These are phyloP conservation scores for Sistotremastrum suecicum DNA, from an alignment of 768 basidiomycete species.

Conservation along the genomic window DNA sequence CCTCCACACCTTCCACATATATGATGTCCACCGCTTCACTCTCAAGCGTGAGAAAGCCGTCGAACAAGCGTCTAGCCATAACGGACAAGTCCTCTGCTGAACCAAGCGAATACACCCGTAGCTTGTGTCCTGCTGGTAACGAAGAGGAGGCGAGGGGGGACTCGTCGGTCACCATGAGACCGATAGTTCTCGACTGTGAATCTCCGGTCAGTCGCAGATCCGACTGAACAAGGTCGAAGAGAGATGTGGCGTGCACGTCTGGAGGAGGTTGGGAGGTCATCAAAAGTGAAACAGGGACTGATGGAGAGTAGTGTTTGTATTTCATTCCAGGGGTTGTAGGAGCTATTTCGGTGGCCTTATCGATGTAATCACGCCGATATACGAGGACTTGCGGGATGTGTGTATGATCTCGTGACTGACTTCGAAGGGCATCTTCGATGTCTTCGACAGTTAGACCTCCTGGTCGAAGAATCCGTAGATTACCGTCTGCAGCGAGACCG, in stretches of 20 bases:
- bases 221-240: background rate
- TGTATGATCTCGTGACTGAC: background rate
- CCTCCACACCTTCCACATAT: constrained; percentile 69
- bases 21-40: constrained; percentile 64
- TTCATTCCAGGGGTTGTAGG: constrained; percentile 99
- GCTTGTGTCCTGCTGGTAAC: background rate
- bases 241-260: background rate
- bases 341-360: constrained; percentile 51
- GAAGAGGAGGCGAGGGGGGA: constrained; percentile 21
- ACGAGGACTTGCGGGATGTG: constrained; percentile 53
- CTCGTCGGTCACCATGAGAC: constrained; percentile 54
- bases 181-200: constrained; percentile 29
- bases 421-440: constrained; percentile 43
- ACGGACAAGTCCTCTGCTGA: constrained; percentile 41
- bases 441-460: constrained; percentile 90
- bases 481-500: constrained; percentile 55
- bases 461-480: constrained; percentile 72
- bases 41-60: constrained; percentile 75
- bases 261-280: constrained; percentile 30
- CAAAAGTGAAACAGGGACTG: constrained; percentile 71
- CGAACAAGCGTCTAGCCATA: constrained; percentile 74
- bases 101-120: constrained; percentile 17
- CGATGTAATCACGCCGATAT: constrained; percentile 63
- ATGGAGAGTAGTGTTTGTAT: constrained; percentile 92
- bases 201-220: background rate